Evolutionary conservation across 345 rosid species (phyloP).

Genomic region (Arabidopsis thaliana): TAIR10.1 NC_003070.9:10789001-10789500

Average conservation of each 20-base stretch:
- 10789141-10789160: neutral
- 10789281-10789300: constrained; percentile 34
- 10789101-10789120: neutral
- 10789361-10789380: constrained; percentile 30
- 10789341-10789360: constrained; percentile 26
- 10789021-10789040: neutral
- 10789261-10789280: constrained; percentile 28
- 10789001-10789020: constrained; percentile 10
- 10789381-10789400: constrained; percentile 8
- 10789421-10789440: constrained; percentile 19
- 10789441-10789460: neutral
- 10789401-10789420: constrained; percentile 9
- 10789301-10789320: constrained; percentile 11
- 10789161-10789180: neutral
- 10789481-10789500: too few relatives aligned
- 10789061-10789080: neutral
- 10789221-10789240: constrained; percentile 51
- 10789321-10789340: constrained; percentile 28
- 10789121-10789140: neutral
- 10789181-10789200: neutral
- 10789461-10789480: neutral
- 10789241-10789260: constrained; percentile 45
- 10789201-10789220: neutral
- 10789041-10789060: neutral
- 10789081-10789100: constrained; percentile 10